Conservation (phyloP, 2,329 filamentous ascomycete species). For the Colletotrichum euphorbiae region DNA sequence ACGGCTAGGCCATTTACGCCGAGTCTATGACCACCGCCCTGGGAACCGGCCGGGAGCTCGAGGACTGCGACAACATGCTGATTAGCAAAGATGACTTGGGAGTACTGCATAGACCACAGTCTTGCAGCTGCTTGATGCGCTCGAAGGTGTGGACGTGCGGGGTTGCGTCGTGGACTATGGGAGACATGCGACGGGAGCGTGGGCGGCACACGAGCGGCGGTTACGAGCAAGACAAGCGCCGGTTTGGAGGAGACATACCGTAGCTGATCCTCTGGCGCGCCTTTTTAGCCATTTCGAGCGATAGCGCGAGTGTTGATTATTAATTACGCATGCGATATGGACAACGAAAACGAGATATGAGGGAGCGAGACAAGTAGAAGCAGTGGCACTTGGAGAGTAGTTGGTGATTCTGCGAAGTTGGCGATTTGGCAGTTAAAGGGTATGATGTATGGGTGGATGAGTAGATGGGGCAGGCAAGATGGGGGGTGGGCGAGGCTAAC, state of each 20-base stretch:
- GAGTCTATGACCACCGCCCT: constrained; percentile 84
- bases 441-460: constrained; percentile 27
- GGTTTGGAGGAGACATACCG: constrained; percentile 57
- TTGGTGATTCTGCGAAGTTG: constrained; percentile 29
- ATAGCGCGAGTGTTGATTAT: constrained; percentile 34
- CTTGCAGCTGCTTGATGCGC: constrained; percentile 5
- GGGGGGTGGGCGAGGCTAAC: constrained; percentile 11
- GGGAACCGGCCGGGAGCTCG: constrained; percentile 65
- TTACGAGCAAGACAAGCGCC: constrained; percentile 3
- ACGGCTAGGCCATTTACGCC: constrained; percentile 95
- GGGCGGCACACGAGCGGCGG: constrained; percentile 15
- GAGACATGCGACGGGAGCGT: constrained; percentile 19
- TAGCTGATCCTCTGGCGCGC: constrained; percentile 78
- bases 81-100: constrained; percentile 25
- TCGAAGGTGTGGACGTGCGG: constrained; percentile 24
- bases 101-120: not conserved
- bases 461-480: constrained; percentile 4
- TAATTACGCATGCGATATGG: constrained; percentile 31
- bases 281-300: constrained; percentile 70
- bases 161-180: constrained; percentile 15
- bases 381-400: not conserved
- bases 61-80: constrained; percentile 59
- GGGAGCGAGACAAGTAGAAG: not conserved
- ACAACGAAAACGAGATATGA: not conserved
- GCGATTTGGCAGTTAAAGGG: constrained; percentile 6